These are phyloP conservation scores for Lathyrus sativus DNA, from an alignment of 306 rosid genomes.

Conservation along the genomic window DNA sequence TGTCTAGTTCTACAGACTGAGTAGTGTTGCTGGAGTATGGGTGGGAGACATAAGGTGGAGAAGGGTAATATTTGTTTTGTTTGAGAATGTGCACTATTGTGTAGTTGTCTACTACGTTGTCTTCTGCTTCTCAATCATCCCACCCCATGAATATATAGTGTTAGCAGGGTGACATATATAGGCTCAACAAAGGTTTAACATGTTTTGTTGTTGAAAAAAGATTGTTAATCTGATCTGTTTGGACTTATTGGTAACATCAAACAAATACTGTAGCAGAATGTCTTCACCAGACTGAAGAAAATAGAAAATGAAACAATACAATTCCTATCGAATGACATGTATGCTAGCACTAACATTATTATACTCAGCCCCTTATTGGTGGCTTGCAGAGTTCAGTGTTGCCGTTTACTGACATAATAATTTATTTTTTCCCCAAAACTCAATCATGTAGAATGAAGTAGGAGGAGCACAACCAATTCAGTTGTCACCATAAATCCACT, in stretches of 20 bases:
- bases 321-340: slow-evolving; percentile 20
- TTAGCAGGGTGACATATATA: no score
- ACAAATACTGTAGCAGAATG: not conserved
- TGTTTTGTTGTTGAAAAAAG: not conserved
- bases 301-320: slow-evolving; percentile 3
- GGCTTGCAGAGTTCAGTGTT: slow-evolving; percentile 37
- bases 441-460: slow-evolving; percentile 19
- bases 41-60: no score
- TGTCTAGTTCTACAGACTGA: no score
- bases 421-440: slow-evolving; percentile 39
- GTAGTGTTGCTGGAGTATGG: no score
- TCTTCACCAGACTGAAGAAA: slow-evolving; percentile 17
- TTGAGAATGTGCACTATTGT: no score
- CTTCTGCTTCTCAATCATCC: no score
- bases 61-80: no score
- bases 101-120: no score
- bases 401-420: slow-evolving; percentile 18
- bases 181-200: no score
- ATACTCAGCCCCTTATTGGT: slow-evolving; percentile 32
- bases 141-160: no score
- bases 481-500: slow-evolving; percentile 81
- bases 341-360: slow-evolving; percentile 5
- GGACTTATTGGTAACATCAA: not conserved
- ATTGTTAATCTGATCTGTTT: not conserved
- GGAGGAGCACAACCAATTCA: slow-evolving; percentile 53